phyloP scores from a whole-genome alignment of 306 rosid genomes.

The cucumber (Cucumis sativus) region DNA sequence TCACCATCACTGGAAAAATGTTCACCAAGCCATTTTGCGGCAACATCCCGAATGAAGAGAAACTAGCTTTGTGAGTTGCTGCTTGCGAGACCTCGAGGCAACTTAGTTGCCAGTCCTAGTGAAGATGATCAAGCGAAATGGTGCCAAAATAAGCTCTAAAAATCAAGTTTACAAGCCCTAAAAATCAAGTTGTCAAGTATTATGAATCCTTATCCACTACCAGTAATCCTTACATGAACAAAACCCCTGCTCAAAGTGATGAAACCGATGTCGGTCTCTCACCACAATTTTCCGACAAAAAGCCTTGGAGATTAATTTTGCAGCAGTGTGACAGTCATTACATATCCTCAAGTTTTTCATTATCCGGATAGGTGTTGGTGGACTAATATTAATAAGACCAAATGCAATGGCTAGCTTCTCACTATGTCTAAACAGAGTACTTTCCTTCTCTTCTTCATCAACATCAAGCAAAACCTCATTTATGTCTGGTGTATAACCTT shows the following conservation, averaged over 20 bases:
- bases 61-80: background rate
- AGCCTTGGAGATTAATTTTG: constrained; percentile 64
- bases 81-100: background rate
- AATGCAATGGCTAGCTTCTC: constrained; percentile 93
- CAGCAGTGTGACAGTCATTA: constrained; percentile 74
- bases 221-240: no score
- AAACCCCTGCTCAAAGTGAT: no score
- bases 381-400: constrained; percentile 68
- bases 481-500: constrained; percentile 81
- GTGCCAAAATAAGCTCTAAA: background rate
- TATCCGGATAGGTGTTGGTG: constrained; percentile 71
- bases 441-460: constrained; percentile 73
- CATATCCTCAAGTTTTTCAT: constrained; percentile 91
- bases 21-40: background rate
- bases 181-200: background rate
- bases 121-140: background rate
- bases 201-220: background rate
- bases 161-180: background rate
- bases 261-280: constrained; percentile 78
- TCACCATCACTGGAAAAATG: background rate
- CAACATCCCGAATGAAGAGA: background rate
- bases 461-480: constrained; percentile 80
- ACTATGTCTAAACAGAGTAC: constrained; percentile 79
- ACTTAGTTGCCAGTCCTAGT: background rate
- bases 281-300: constrained; percentile 60